phyloP scores from a whole-genome alignment of 805 yeast genomes.

The Cyberlindnera nakhonratchasimensis region DNA sequence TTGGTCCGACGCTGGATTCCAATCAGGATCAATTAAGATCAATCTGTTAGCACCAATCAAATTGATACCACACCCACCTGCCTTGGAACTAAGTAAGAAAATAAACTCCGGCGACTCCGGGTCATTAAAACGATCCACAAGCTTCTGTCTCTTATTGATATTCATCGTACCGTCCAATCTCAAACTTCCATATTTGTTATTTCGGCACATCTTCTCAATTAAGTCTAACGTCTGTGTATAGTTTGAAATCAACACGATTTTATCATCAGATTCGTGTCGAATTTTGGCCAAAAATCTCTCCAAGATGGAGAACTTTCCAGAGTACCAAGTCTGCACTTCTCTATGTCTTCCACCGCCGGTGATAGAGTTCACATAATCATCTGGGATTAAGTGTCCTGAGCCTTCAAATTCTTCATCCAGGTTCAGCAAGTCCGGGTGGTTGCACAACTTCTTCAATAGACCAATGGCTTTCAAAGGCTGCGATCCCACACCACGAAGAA shows the following conservation, averaged over 20 bases:
- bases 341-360: conserved; percentile 53
- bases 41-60: conserved; percentile 93
- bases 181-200: conserved; percentile 66
- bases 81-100: conserved; percentile 87
- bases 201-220: conserved; percentile 81
- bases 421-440: conserved; percentile 83
- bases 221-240: conserved; percentile 93
- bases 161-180: conserved; percentile 92
- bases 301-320: conserved; percentile 83
- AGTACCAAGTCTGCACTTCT: conserved; percentile 73
- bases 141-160: conserved; percentile 86
- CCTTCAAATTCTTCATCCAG: conserved; percentile 80
- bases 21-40: conserved; percentile 84
- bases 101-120: conserved; percentile 87
- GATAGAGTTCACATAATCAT: conserved; percentile 53
- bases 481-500: conserved; percentile 64
- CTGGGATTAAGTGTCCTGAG: conserved; percentile 61
- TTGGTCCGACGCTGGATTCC: conserved; percentile 99
- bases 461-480: conserved; percentile 92
- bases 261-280: conserved; percentile 80
- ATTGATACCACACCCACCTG: conserved; percentile 98
- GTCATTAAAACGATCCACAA: conserved; percentile 88
- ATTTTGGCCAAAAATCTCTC: conserved; percentile 82
- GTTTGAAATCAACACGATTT: conserved; percentile 90
- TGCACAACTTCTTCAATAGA: conserved; percentile 82